Conservation (phyloP, 768 basidiomycete species). For the Clitopilus passeckerianus region DNA sequence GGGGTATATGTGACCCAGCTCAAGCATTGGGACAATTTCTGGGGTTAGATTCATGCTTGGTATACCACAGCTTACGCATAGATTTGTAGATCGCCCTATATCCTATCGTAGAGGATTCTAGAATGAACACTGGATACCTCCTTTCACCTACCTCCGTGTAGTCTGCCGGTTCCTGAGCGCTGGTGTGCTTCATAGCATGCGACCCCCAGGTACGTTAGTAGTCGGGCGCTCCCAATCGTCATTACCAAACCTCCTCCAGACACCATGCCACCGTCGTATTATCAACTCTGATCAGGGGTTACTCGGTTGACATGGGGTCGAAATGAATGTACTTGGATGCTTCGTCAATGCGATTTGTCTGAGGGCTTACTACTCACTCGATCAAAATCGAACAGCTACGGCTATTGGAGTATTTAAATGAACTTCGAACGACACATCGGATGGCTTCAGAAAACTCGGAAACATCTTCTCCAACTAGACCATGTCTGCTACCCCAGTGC, state of each 20-base stretch:
- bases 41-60: constrained; percentile 17
- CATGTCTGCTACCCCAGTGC: neutral
- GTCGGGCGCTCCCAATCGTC: too few species aligned
- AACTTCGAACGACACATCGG: too few species aligned
- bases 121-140: neutral
- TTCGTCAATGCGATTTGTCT: neutral
- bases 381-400: too few species aligned
- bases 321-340: neutral
- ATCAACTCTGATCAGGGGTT: neutral
- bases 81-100: neutral
- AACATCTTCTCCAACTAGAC: neutral
- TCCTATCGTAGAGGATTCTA: neutral
- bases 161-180: too few species aligned
- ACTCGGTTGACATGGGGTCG: neutral
- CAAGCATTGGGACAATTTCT: constrained; percentile 42
- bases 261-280: neutral
- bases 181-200: too few species aligned
- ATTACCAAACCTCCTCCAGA: too few species aligned
- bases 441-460: neutral
- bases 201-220: too few species aligned
- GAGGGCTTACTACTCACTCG: too few species aligned
- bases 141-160: too few species aligned
- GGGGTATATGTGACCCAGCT: constrained; percentile 29
- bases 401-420: too few species aligned
- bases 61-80: neutral